Conservation (phyloP, 768 basidiomycete species). For the Russula dissimulans region DNA sequence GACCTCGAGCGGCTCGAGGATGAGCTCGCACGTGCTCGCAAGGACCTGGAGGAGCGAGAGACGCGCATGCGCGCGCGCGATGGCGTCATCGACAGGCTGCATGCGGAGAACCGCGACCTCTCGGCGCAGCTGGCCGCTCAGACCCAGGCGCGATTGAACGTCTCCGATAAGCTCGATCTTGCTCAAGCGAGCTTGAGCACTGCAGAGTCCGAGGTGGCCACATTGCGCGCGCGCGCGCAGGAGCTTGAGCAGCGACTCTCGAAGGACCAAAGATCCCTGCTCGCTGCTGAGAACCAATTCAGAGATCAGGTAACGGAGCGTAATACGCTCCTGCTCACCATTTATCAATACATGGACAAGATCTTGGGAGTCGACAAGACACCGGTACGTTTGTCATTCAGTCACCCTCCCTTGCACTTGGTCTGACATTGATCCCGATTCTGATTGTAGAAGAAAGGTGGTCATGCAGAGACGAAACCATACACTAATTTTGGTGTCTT, state of each 20-base stretch:
- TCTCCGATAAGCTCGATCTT: constrained; percentile 82
- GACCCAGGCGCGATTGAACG: constrained; percentile 77
- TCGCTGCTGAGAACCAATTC: constrained; percentile 69
- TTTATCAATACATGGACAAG: constrained; percentile 93
- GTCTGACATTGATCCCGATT: background rate
- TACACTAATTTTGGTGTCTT: constrained; percentile 92
- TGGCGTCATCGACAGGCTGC: constrained; percentile 59
- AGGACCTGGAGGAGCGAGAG: constrained; percentile 62
- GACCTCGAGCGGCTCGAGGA: constrained; percentile 77
- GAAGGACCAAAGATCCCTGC: constrained; percentile 69
- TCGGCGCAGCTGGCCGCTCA: constrained; percentile 71
- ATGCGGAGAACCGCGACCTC: constrained; percentile 75
- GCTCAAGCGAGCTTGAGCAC: constrained; percentile 51
- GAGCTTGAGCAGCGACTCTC: constrained; percentile 74
- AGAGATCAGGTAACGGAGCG: constrained; percentile 90
- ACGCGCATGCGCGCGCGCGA: constrained; percentile 61
- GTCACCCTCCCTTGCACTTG: background rate
- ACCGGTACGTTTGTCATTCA: constrained; percentile 42
- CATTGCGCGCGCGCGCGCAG: constrained; percentile 49
- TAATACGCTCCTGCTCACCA: constrained; percentile 82
- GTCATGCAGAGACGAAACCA: constrained; percentile 77
- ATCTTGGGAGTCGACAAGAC: constrained; percentile 86
- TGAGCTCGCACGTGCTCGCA: constrained; percentile 60
- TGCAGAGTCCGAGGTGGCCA: constrained; percentile 58
- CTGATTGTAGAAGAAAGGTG: constrained; percentile 53